phyloP scores from a whole-genome alignment of 176 grass and related monocot genomes.

The Avena atlantica region DNA sequence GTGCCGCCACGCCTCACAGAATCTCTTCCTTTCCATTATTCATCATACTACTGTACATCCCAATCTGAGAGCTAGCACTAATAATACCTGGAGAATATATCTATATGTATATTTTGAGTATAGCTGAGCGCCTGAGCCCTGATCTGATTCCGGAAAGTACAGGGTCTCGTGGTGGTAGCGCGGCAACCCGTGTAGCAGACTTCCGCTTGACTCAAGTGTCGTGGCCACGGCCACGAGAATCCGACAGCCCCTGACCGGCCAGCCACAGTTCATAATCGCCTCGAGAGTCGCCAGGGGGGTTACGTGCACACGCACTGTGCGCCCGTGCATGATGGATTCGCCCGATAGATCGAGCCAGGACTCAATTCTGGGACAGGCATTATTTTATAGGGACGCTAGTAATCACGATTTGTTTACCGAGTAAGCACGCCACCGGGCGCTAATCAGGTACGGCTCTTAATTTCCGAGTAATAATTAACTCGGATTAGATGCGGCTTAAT shows the following conservation, averaged over 20 bases:
- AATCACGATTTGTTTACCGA: no score
- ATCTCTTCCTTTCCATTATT: not conserved
- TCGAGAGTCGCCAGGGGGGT: constrained; percentile 14
- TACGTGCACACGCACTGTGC: constrained; percentile 12
- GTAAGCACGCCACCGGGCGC: no score
- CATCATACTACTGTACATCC: not conserved
- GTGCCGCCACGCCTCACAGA: constrained; percentile 1
- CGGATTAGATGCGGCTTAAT: not conserved
- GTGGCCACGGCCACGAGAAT: not conserved
- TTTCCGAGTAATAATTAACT: not conserved
- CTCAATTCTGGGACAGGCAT: no score
- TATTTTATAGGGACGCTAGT: no score
- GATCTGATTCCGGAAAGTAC: constrained; percentile 18
- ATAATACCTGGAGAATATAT: not conserved
- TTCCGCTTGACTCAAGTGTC: constrained; percentile 4
- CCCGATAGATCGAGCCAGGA: no score
- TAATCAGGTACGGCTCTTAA: no score
- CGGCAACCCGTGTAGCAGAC: not conserved
- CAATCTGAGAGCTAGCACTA: not conserved
- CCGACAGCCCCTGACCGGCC: constrained; percentile 20
- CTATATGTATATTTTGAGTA: not conserved
- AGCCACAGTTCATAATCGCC: not conserved
- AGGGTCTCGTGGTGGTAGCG: not conserved
- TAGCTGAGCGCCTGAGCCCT: not conserved
- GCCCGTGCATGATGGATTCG: not conserved